Evolutionary conservation across 805 yeast genomes (phyloP).

Genomic region (Suhomyces sp.): DNA sequence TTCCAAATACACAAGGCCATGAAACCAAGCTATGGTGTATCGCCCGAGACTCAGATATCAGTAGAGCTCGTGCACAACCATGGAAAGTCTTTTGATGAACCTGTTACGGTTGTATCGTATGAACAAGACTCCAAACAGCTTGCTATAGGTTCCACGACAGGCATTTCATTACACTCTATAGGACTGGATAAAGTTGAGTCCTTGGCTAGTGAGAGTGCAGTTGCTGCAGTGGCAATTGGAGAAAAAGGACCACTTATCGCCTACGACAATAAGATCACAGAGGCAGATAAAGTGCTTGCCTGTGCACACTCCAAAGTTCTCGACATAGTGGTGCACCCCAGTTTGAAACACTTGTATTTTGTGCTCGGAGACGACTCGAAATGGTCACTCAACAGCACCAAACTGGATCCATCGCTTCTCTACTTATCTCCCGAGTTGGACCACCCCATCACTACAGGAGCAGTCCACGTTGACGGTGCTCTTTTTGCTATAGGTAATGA

Average conservation of each 20-base stretch:
- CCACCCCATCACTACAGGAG: constrained; percentile 17
- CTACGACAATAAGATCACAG: constrained; percentile 15
- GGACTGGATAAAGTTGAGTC: not conserved
- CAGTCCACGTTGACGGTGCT: constrained; percentile 49
- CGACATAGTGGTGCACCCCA: constrained; percentile 32
- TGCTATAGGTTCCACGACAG: constrained; percentile 9
- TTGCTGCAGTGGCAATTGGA: constrained; percentile 8
- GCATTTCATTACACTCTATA: not conserved
- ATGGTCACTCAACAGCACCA: constrained; percentile 18
- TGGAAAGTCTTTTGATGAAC: not conserved
- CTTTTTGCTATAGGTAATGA: constrained; percentile 39
- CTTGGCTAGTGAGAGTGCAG: not conserved
- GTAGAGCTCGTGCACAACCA: not conserved
- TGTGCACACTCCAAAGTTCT: constrained; percentile 8
- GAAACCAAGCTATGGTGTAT: constrained; percentile 16
- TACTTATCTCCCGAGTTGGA: constrained; percentile 1
- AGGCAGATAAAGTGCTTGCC: constrained; percentile 8
- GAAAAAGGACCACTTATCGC: constrained; percentile 18
- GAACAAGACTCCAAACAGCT: constrained; percentile 13
- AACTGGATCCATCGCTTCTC: not conserved
- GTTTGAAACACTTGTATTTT: constrained; percentile 23
- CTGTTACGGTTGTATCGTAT: not conserved
- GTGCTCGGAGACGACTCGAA: constrained; percentile 22
- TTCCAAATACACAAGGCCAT: constrained; percentile 35
- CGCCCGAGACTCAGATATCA: not conserved